Conservation (phyloP, 2,329 filamentous ascomycete genomes). For the Zopfia rhizophila region DNA sequence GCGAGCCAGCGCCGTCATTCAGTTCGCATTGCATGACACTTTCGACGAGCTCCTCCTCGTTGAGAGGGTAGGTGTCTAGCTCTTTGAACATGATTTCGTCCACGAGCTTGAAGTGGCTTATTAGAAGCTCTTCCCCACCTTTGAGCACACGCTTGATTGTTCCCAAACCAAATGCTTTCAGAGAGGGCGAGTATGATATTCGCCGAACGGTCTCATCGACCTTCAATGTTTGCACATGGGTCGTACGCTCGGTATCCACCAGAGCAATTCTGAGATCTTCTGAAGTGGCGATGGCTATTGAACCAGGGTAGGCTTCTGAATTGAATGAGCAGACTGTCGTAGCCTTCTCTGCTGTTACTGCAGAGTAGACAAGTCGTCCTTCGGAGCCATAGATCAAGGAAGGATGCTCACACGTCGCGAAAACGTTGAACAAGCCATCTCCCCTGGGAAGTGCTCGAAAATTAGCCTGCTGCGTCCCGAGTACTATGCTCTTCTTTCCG, state of each 20-base stretch:
- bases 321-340: slow-evolving; percentile 85
- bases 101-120: slow-evolving; percentile 85
- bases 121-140: slow-evolving; percentile 77
- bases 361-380: slow-evolving; percentile 89
- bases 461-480: slow-evolving; percentile 85
- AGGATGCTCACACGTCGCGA: slow-evolving; percentile 93
- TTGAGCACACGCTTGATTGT: slow-evolving; percentile 80
- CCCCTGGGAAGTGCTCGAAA: slow-evolving; percentile 80
- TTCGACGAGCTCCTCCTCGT: slow-evolving; percentile 80
- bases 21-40: slow-evolving; percentile 82
- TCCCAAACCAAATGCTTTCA: slow-evolving; percentile 86
- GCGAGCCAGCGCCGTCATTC: slow-evolving; percentile 65
- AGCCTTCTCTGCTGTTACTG: slow-evolving; percentile 88
- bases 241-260: slow-evolving; percentile 86
- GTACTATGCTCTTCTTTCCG: slow-evolving; percentile 79
- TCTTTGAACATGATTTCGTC: slow-evolving; percentile 89
- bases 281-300: slow-evolving; percentile 82
- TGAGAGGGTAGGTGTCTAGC: slow-evolving; percentile 75
- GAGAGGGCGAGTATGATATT: slow-evolving; percentile 82
- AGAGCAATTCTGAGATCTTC: slow-evolving; percentile 80
- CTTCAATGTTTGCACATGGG: slow-evolving; percentile 83
- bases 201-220: slow-evolving; percentile 86
- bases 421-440: slow-evolving; percentile 77
- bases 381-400: slow-evolving; percentile 92
- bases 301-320: slow-evolving; percentile 79